Base-by-base conservation (phyloP, 1,284 basidiomycete species). In the Fistulinella staudtii region DNA sequence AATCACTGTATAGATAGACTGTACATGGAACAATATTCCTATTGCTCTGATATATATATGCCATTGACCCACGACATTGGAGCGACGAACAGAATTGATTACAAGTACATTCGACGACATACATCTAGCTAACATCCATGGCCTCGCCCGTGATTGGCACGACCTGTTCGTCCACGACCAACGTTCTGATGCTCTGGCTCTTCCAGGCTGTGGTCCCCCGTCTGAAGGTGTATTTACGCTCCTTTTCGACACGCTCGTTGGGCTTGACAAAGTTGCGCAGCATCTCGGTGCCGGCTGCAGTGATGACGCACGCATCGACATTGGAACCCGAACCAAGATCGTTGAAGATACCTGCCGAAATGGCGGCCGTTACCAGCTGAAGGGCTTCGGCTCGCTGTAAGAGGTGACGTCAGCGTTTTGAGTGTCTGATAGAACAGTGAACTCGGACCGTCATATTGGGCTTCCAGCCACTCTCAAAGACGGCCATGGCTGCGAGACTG, bases 251-350 rank as follows among this genome's bases (percentile, higher is more conserved):
- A 11, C 93, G 80, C 61, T 90, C 81, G 66, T 96, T 96, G n/a
- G 90, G 95, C 73, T 77, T 93, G 69, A 88, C 79, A 66, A 89
- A 84, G 72, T 96, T 92, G 57, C 96, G 78, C 52, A 96, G 70
- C 84, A 86, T 93, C 66, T 93, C 89, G 0, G 91, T 93, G 54
- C 83, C 72, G 42, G 74, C 69, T 43, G 84, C 82, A 9, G 89
- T 92, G 68, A 99, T 96, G 49, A 99, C 80, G 64, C 93, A 95
- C 0, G 94, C 94, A 65, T 99, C 96, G 56, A 99, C 85, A 64
- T 99, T 99, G 17, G 89, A 93, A 41, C 96, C 96, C 0, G 93
- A 97, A 8, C 96, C 96, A 31, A 99, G 78, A 73, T 99, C 96
- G 73, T 99, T 99, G 77, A 97, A 99, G 64, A 99, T 95, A 79